Percentiles rank a stretch among this genome's conserved stretches.
Conservation (phyloP, 2,329 filamentous ascomycete genomes). For the Aspergillus floridensis region DNA sequence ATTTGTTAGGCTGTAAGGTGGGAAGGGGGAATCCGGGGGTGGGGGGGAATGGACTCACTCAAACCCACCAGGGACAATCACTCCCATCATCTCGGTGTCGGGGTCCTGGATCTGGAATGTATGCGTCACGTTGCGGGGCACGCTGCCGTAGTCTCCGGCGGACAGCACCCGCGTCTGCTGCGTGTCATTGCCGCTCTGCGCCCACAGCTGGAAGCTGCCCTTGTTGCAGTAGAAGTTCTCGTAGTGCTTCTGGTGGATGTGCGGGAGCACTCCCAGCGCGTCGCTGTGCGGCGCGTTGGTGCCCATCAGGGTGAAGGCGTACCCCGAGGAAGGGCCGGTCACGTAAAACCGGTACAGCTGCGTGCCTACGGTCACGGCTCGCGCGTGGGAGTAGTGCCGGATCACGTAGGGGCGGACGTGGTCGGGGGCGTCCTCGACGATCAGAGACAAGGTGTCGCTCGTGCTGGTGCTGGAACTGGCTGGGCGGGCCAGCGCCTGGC, state of each 20-base stretch:
- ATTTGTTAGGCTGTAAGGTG: background rate
- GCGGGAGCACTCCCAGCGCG: slow-evolving; percentile 44
- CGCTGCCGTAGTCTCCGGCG: slow-evolving; percentile 48
- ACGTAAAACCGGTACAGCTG: slow-evolving; percentile 46
- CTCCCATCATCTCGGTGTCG: slow-evolving; percentile 48
- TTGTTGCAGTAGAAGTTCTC: slow-evolving; percentile 50
- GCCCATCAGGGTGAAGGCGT: slow-evolving; percentile 47
- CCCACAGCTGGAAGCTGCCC: slow-evolving; percentile 49
- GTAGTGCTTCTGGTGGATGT: slow-evolving; percentile 44
- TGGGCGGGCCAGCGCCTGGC: slow-evolving; percentile 3
- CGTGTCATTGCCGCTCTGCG: slow-evolving; percentile 32
- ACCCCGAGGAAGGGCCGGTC: slow-evolving; percentile 45
- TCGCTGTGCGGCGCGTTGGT: slow-evolving; percentile 42
- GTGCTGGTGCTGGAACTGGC: slow-evolving; percentile 5
- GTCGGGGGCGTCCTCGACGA: slow-evolving; percentile 30
- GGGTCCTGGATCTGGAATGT: slow-evolving; percentile 51
- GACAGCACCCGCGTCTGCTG: slow-evolving; percentile 43
- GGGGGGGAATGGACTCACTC: slow-evolving; percentile 33
- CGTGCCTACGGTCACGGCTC: slow-evolving; percentile 34
- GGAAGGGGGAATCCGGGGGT: no score
- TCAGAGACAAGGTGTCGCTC: slow-evolving; percentile 20
- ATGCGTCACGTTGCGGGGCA: slow-evolving; percentile 47
- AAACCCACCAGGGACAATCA: slow-evolving; percentile 50
- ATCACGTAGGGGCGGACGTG: slow-evolving; percentile 38
- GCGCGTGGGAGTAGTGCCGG: slow-evolving; percentile 32